Percentiles rank a stretch among this genome's conserved stretches.
Evolutionary conservation across 1,284 basidiomycete genomes (phyloP).

Genomic region (Trametes polyzona): DNA sequence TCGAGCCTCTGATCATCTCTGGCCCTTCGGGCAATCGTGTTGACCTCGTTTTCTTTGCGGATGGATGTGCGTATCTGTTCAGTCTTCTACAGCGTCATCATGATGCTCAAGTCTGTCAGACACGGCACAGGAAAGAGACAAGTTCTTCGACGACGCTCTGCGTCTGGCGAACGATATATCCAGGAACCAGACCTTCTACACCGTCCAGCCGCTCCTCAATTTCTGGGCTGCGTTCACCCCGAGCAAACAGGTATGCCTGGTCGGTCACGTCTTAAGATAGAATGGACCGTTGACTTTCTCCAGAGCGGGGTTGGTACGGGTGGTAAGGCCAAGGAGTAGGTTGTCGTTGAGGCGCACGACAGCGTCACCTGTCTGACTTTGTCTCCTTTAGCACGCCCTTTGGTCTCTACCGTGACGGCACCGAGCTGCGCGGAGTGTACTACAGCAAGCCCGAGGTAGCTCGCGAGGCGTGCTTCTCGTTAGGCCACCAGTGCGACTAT

Average conservation of each 20-base stretch:
- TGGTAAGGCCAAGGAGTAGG: constrained; percentile 69
- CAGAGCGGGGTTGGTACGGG: constrained; percentile 80
- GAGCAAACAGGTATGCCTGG: constrained; percentile 59
- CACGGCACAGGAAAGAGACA: constrained; percentile 57
- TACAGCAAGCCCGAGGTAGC: constrained; percentile 71
- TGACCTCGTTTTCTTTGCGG: constrained; percentile 80
- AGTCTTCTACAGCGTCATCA: neutral
- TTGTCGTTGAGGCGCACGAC: neutral
- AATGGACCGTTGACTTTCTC: too few species aligned
- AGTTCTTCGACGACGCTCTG: constrained; percentile 72
- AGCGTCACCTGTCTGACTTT: neutral
- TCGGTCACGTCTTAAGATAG: neutral
- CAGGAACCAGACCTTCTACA: constrained; percentile 74
- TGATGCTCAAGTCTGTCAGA: constrained; percentile 46
- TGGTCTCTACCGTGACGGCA: constrained; percentile 80
- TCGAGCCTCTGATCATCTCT: constrained; percentile 63
- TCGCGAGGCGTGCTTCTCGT: constrained; percentile 65
- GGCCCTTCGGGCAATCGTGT: constrained; percentile 69
- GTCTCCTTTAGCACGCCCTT: constrained; percentile 63
- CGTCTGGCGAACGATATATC: constrained; percentile 74
- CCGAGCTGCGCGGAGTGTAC: constrained; percentile 80
- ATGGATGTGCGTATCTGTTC: constrained; percentile 75
- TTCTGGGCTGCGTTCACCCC: constrained; percentile 84
- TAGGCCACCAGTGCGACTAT: constrained; percentile 75
- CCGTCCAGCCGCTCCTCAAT: constrained; percentile 78